Percentiles rank a stretch among this genome's conserved stretches.
phyloP scores from a whole-genome alignment of 2,329 filamentous ascomycete genomes.

The Chaetomiaceae sp. region DNA sequence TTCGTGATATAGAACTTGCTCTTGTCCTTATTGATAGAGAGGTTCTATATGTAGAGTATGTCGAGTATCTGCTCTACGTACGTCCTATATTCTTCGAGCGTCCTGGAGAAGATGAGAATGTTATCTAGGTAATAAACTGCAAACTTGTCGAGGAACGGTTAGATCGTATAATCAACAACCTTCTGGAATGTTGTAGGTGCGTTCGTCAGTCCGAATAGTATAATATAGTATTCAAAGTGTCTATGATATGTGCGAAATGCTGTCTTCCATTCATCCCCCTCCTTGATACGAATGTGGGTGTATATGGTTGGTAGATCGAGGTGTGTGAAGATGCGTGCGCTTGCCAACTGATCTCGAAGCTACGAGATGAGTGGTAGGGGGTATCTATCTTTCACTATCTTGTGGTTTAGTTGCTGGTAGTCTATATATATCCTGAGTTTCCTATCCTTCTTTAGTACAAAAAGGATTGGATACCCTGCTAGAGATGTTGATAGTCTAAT shows the following conservation, averaged over 20 bases:
- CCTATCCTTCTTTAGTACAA: constrained; percentile 1
- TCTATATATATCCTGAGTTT: constrained; percentile 2
- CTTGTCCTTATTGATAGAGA: not conserved
- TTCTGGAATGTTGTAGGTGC: constrained; percentile 12
- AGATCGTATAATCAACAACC: constrained; percentile 4
- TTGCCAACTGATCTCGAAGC: not conserved
- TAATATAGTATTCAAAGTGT: constrained; percentile 31
- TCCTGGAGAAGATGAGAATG: not conserved
- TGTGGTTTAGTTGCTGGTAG: constrained; percentile 2
- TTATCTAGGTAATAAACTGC: not conserved
- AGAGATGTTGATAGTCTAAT: constrained; percentile 8
- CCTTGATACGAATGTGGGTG: not conserved
- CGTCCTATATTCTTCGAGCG: not conserved
- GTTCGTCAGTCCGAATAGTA: constrained; percentile 30
- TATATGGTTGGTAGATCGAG: not conserved
- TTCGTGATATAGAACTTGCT: not conserved
- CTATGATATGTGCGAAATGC: constrained; percentile 26
- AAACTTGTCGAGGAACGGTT: constrained; percentile 2
- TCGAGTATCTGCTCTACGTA: not conserved
- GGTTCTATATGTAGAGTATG: not conserved
- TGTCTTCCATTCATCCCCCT: constrained; percentile 4
- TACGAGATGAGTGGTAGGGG: not conserved
- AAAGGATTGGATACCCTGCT: constrained; percentile 4
- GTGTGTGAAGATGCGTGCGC: not conserved
- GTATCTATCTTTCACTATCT: constrained; percentile 6